Base-by-base conservation (phyloP, 257 asterid species). In the Gentiana straminea region DNA sequence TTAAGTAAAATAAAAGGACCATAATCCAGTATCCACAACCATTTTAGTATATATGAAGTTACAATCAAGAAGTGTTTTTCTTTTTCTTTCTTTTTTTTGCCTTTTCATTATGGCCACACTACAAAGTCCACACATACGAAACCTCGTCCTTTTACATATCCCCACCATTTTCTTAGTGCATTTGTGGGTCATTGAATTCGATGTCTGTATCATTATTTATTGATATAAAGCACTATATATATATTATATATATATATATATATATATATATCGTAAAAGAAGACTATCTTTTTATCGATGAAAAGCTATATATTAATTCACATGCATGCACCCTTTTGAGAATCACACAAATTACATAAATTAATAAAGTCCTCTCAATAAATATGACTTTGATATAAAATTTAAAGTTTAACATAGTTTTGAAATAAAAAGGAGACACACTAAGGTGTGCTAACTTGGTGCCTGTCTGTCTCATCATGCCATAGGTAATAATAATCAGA, bases 301-400 rank as follows among this genome's bases (percentile, higher is more conserved):
- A 62, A 71, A 51, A 59, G 68, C 59, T 55, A 59, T 35, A 52
- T 64, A 54, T 68, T 73, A 75, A 71, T 63, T 76, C 81, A 78
- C 68, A 76, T 64, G 61, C 68, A 76, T 64, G 61, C 35, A 68
- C 73, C 64, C 57, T 70, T 70, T 66, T 44, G 52, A 59, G 77
- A 75, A 61, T 73, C 76, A 71, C 76, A 79, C 64, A 61, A 58
- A 51, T 75, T 70, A 70, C 82, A 79, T 54, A 55, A 57, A 49
- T 56, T 32, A 46, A 37, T 34, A 12, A 51, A 60, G 37, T n/a
- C 33, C 9, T 10, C 9, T 10, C 9, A 41, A 41, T 6, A 54
- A 44, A 46, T 54, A 15, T 53, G 51, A 49, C 24, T 24, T 47
- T 60, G 35, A 50, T 32, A 57, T 11, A 13, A 24, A 24, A 24